phyloP scores from a whole-genome alignment of 106 monocot genomes.

The Allium fistulosum region DNA sequence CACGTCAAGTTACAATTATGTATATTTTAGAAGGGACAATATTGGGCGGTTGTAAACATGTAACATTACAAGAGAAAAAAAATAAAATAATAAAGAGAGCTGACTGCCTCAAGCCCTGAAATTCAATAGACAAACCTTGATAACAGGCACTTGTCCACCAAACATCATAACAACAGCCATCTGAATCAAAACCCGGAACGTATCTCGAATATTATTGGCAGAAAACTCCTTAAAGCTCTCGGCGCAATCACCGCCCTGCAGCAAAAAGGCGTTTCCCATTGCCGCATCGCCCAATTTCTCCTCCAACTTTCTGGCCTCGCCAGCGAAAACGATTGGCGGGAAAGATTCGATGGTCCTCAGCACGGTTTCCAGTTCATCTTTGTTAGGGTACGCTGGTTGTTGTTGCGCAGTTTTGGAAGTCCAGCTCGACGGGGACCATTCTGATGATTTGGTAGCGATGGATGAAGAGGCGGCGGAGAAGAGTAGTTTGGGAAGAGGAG shows the following conservation, averaged over 20 bases:
- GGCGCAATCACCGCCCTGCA: constrained; percentile 91
- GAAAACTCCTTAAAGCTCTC: constrained; percentile 97
- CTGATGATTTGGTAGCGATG: background rate
- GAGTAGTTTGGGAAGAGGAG: too few species aligned
- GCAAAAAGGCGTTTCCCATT: constrained; percentile 67
- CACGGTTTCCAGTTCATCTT: constrained; percentile 53
- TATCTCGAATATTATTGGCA: constrained; percentile 82
- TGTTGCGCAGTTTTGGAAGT: constrained; percentile 73
- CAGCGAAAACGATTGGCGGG: constrained; percentile 87
- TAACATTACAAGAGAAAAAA: too few species aligned
- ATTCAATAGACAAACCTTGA: constrained; percentile 40
- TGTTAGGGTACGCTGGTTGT: constrained; percentile 70
- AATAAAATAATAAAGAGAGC: too few species aligned
- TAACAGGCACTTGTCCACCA: constrained; percentile 78
- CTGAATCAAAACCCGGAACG: constrained; percentile 81
- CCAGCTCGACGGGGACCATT: constrained; percentile 70
- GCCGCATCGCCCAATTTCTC: constrained; percentile 73
- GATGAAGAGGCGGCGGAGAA: too few species aligned
- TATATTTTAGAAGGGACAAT: too few species aligned
- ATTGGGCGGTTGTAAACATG: too few species aligned
- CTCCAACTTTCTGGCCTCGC: constrained; percentile 74
- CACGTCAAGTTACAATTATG: too few species aligned
- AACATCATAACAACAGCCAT: constrained; percentile 87
- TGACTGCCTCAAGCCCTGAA: too few species aligned
- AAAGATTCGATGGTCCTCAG: constrained; percentile 54